phyloP scores from a whole-genome alignment of 1,139 yeast genomes.

The Pichia sp. region DNA sequence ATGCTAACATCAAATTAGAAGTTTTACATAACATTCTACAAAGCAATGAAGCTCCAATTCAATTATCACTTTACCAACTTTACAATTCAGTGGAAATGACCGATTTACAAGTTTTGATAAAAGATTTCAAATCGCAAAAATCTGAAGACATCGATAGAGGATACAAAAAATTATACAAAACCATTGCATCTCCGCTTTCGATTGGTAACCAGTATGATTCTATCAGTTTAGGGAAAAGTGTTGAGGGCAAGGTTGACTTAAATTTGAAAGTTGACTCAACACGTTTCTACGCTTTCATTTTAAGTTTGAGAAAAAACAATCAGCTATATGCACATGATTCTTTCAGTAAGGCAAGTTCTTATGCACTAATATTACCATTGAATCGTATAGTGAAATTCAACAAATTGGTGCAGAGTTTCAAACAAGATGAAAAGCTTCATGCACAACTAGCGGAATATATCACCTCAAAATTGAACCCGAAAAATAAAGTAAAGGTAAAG shows the following conservation, averaged over 20 bases:
- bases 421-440: slow-evolving; percentile 30
- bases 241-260: slow-evolving; percentile 23
- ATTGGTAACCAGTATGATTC: slow-evolving; percentile 28
- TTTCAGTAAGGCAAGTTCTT: slow-evolving; percentile 39
- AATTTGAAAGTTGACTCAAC: slow-evolving; percentile 22
- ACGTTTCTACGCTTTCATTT: slow-evolving; percentile 42
- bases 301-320: slow-evolving; percentile 46
- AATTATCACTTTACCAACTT: slow-evolving; percentile 48
- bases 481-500: slow-evolving; percentile 24
- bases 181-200: slow-evolving; percentile 20
- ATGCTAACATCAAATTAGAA: slow-evolving; percentile 42
- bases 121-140: slow-evolving; percentile 23
- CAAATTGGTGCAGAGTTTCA: slow-evolving; percentile 34
- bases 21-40: slow-evolving; percentile 53
- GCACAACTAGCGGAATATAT: slow-evolving; percentile 22
- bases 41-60: slow-evolving; percentile 46
- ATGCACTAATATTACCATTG: slow-evolving; percentile 47
- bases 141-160: slow-evolving; percentile 25
- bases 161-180: slow-evolving; percentile 26
- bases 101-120: slow-evolving; percentile 28
- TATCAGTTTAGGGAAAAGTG: slow-evolving; percentile 30
- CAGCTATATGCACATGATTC: slow-evolving; percentile 39
- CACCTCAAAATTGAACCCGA: neutral
- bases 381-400: slow-evolving; percentile 35
- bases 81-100: slow-evolving; percentile 35